Evolutionary conservation across 2,329 filamentous ascomycete species (phyloP).

Genomic region (Raffaelea ambrosiae): DNA sequence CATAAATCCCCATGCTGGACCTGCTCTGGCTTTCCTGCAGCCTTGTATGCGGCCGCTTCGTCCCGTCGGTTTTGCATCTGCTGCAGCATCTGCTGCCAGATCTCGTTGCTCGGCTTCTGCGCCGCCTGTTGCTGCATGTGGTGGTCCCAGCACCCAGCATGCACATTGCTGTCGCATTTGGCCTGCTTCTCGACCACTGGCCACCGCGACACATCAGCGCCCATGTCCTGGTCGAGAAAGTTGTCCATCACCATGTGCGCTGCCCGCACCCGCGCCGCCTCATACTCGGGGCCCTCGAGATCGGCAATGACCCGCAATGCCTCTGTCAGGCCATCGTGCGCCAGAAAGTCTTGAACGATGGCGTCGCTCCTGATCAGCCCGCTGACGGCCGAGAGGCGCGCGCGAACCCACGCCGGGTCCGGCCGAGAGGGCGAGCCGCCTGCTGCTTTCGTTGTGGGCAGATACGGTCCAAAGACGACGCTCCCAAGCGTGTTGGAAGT

Average conservation of each 20-base stretch:
- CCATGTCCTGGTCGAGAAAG: constrained; percentile 59
- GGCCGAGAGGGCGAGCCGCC: background rate
- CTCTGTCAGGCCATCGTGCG: constrained; percentile 41
- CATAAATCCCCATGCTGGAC: background rate
- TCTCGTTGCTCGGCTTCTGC: constrained; percentile 15
- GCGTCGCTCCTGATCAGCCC: constrained; percentile 45
- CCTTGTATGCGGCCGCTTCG: constrained; percentile 21
- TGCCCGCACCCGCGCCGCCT: constrained; percentile 41
- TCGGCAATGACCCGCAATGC: constrained; percentile 41
- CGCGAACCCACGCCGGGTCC: constrained; percentile 21
- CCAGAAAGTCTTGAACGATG: constrained; percentile 49
- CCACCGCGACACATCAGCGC: constrained; percentile 49
- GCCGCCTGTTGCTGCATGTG: constrained; percentile 32
- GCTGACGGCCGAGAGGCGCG: constrained; percentile 41
- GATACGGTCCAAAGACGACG: constrained; percentile 33
- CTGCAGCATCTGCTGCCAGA: constrained; percentile 10
- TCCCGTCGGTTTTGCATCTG: constrained; percentile 23
- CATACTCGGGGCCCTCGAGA: constrained; percentile 37
- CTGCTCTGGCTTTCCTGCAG: background rate
- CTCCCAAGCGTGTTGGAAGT: constrained; percentile 20
- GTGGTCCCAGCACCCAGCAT: constrained; percentile 47
- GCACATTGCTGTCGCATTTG: constrained; percentile 12
- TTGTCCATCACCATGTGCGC: constrained; percentile 54
- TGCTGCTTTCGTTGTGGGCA: no score
- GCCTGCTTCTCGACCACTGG: constrained; percentile 13